phyloP scores from a whole-genome alignment of 2,329 filamentous ascomycete genomes.

The Aspergillus jensenii region DNA sequence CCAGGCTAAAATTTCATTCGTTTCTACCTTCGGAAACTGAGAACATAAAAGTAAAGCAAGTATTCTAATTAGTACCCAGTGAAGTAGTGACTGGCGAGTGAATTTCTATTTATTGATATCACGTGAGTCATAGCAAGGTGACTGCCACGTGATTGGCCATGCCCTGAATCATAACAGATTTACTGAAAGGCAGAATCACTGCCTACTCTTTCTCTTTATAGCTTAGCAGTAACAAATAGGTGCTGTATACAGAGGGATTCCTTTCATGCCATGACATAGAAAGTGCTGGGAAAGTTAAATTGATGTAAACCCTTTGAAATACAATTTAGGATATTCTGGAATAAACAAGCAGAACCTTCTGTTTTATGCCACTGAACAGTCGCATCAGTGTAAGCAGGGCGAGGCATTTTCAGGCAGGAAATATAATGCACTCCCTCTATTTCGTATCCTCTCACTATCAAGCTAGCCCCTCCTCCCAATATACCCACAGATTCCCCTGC shows the following conservation, averaged over 20 bases:
- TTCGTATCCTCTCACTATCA: neutral
- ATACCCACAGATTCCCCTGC: neutral
- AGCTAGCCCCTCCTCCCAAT: neutral
- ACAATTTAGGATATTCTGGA: neutral
- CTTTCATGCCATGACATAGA: neutral
- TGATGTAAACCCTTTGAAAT: neutral
- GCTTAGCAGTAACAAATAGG: neutral
- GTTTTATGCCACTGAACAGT: neutral
- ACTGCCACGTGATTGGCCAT: conserved; percentile 1
- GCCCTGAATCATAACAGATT: conserved; percentile 2
- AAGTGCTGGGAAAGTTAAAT: neutral
- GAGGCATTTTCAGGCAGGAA: neutral
- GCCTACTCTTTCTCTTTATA: neutral
- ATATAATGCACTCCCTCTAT: neutral
- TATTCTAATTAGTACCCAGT: too few species aligned
- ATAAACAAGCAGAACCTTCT: neutral
- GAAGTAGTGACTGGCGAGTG: too few species aligned
- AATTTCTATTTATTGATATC: neutral
- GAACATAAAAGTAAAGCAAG: too few species aligned
- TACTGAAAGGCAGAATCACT: neutral
- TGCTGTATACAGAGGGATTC: neutral
- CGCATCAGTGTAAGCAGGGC: neutral
- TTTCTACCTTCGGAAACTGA: neutral
- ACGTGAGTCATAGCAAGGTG: neutral
- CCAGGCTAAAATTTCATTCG: neutral